Evolutionary conservation across 108 stramenopile genomes (phyloP).

Genomic region (Cyclostephanos tholiformis): DNA sequence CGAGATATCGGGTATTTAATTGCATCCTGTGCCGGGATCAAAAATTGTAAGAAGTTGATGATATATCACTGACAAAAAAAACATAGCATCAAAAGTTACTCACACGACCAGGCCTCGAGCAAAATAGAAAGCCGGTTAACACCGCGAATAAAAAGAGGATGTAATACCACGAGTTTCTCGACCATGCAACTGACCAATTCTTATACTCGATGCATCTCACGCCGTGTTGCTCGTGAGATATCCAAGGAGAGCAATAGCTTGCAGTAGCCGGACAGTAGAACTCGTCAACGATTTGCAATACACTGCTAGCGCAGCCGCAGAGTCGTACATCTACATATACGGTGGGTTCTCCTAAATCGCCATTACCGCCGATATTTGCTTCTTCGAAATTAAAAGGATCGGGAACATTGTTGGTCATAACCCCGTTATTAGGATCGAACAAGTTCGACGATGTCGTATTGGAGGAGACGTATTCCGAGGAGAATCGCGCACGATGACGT

Average conservation of each 20-base stretch:
- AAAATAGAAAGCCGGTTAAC: constrained; percentile 6
- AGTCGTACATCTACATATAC: neutral
- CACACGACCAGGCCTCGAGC: constrained; percentile 22
- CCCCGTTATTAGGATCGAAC: neutral
- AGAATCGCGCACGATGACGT: neutral
- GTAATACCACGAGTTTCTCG: constrained; percentile 36
- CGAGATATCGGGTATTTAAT: constrained; percentile 21
- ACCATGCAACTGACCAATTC: constrained; percentile 10
- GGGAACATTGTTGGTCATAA: neutral
- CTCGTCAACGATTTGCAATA: constrained; percentile 1
- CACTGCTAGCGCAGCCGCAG: neutral
- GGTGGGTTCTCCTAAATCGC: neutral
- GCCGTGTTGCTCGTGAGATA: constrained; percentile 3
- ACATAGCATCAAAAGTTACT: neutral
- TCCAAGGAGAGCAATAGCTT: constrained; percentile 21
- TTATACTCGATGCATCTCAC: constrained; percentile 16
- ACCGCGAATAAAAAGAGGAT: constrained; percentile 21
- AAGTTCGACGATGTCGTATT: neutral
- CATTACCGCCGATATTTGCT: neutral
- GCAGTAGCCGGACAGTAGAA: constrained; percentile 25
- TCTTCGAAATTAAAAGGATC: neutral
- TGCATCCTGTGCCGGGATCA: constrained; percentile 11
- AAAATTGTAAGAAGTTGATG: neutral
- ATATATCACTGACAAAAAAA: neutral
- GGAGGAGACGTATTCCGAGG: neutral